Evolutionary conservation across 2,329 filamentous ascomycete species (phyloP).

Genomic region (Sclerotinia nivalis): DNA sequence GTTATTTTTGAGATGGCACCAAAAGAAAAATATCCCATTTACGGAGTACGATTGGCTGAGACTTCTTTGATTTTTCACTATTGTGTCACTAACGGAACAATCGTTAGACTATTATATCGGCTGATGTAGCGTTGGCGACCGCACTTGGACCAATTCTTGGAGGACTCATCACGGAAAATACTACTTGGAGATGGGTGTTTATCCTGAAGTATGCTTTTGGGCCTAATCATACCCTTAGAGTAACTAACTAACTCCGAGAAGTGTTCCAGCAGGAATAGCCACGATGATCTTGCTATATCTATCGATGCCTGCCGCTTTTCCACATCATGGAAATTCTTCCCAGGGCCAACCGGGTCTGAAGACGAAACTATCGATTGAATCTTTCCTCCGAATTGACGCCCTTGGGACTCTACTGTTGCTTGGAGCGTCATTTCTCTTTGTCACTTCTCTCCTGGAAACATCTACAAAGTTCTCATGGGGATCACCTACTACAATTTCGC

Average conservation of each 20-base stretch:
- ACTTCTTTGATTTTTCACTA: no score
- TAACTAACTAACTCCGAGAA: neutral
- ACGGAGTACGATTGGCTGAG: neutral
- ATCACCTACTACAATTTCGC: neutral
- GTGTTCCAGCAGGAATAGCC: neutral
- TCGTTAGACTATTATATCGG: conserved; percentile 26
- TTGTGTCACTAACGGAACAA: no score
- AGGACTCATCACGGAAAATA: neutral
- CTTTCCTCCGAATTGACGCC: neutral
- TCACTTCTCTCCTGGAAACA: neutral
- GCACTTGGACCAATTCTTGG: conserved; percentile 42
- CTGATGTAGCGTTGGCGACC: conserved; percentile 27
- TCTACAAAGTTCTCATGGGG: neutral
- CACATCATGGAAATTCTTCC: neutral
- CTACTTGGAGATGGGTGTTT: conserved; percentile 17
- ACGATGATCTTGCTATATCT: neutral
- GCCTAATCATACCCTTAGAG: no score
- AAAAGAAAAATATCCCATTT: conserved; percentile 1
- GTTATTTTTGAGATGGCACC: conserved; percentile 6
- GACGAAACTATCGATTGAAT: neutral
- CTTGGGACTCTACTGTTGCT: neutral
- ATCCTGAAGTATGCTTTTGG: conserved; percentile 39
- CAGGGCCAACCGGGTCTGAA: neutral
- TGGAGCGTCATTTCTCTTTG: neutral
- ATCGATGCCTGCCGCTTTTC: neutral